Evolutionary conservation across 176 grass and related monocot genomes (phyloP), one percentile per base, ranked within the genome.

Genomic region (Guadua angustifolia): DNA sequence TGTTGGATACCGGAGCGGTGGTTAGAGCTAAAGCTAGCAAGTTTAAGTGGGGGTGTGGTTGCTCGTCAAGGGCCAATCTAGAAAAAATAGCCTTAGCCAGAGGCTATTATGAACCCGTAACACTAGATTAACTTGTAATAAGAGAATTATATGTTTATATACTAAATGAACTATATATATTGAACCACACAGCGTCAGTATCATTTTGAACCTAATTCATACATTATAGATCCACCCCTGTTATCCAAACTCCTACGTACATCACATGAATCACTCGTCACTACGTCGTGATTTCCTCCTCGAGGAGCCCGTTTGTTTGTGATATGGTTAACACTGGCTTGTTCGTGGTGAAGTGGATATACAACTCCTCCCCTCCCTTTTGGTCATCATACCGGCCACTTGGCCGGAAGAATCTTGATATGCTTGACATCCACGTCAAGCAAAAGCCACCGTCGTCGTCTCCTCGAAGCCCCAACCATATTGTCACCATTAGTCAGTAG

Each of bases 401-500:
- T n/a, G 74, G 57, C 19, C 75, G 58, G 76, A 80, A 46, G 78
- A 68, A 82, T 82, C 71, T 76, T 7, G 11, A 9, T 32, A 39
- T 15, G 1, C 86, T 70, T 88, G 47, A 52, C 87, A 73, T 77
- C 76, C 51, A 85, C 82, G 87, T 7, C 82, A 89, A 80, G 82
- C 82, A 80, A 89, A 89, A 74, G 47, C 40, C 21, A 5, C 32
- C 12, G 42, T 36, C 19, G 21, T 47, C 45, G 43, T 75, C 52
- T 1, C 44, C 24, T 25, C 24, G 33, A 65, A 44, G 25, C 33
- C 29, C 29, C 29, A 36, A 67, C 32, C 65, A 69, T 42, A 69
- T 32, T 19, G 19, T 67, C 60, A 35, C 24, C 44, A 67, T 67
- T n/a, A 38, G 45, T n/a, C 9, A n/a, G 53, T 18, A 19, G 50